A percentile compares a stretch with the other conserved stretches of the same genome.
phyloP scores from a whole-genome alignment of 257 asterid species.

The Striga asiatica region DNA sequence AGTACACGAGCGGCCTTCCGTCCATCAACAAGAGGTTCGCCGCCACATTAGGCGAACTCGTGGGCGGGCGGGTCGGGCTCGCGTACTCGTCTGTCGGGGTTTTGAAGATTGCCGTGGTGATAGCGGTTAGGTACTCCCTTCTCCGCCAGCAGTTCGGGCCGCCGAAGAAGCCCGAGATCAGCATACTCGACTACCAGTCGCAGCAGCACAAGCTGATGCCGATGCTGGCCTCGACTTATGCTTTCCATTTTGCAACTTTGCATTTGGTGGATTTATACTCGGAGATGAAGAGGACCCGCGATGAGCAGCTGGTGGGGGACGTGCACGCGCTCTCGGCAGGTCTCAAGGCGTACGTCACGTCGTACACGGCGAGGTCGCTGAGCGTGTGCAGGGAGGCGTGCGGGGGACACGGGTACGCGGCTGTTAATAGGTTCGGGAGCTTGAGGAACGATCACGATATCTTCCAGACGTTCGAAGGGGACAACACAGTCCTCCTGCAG shows the following conservation, averaged over 20 bases:
- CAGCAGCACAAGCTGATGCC: slow-evolving; percentile 99
- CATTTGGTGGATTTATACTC: slow-evolving; percentile 65
- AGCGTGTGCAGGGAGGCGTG: slow-evolving; percentile 92
- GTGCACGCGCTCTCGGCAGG: slow-evolving; percentile 96
- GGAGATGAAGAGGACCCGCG: slow-evolving; percentile 74
- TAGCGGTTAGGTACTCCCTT: slow-evolving; percentile 78
- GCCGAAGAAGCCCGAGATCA: slow-evolving; percentile 85
- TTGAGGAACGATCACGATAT: slow-evolving; percentile 97
- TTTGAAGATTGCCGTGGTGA: slow-evolving; percentile 60
- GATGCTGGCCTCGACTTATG: slow-evolving; percentile 84
- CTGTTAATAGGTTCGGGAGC: slow-evolving; percentile 86
- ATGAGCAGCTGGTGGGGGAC: slow-evolving; percentile 70
- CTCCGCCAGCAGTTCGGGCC: slow-evolving; percentile 95
- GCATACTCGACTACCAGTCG: slow-evolving; percentile 93
- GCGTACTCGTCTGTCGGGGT: slow-evolving; percentile 92
- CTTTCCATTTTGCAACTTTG: slow-evolving; percentile 75
- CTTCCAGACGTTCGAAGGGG: slow-evolving; percentile 99
- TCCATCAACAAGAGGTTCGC: slow-evolving; percentile 78
- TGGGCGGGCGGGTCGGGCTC: slow-evolving; percentile 95
- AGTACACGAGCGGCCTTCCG: slow-evolving; percentile 79
- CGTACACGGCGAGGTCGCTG: slow-evolving; percentile 73
- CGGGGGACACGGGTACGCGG: slow-evolving; percentile 99
- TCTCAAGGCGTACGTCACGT: slow-evolving; percentile 84
- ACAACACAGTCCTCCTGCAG: slow-evolving; percentile 92
- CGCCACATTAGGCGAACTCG: slow-evolving; percentile 96